Evolutionary conservation across 805 yeast genomes (phyloP).

Genomic region (Saccharomycopsis fermentans): DNA sequence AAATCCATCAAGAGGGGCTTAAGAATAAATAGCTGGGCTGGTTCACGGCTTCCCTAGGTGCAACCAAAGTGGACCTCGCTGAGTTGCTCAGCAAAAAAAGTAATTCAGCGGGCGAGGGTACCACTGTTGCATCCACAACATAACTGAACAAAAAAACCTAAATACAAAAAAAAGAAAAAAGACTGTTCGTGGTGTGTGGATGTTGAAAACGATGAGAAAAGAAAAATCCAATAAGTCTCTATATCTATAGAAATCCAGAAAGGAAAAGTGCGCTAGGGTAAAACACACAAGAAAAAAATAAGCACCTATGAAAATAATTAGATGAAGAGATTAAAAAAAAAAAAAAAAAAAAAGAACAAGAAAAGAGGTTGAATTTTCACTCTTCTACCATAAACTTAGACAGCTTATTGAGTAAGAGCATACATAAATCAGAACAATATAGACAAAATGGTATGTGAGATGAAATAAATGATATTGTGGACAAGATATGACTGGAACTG

Average conservation of each 20-base stretch:
- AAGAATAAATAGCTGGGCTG: too few relatives aligned
- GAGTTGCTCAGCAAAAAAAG: too few relatives aligned
- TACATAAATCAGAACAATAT: background rate
- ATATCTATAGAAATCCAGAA: background rate
- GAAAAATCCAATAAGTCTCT: background rate
- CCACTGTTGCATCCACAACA: too few relatives aligned
- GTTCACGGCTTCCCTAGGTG: too few relatives aligned
- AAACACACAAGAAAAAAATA: background rate
- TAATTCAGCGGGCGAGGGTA: too few relatives aligned
- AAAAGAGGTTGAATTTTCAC: background rate
- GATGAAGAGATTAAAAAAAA: background rate
- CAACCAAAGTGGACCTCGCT: too few relatives aligned
- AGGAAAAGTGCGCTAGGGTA: background rate
- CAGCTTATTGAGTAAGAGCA: background rate
- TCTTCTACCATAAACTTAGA: background rate
- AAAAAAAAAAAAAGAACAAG: background rate
- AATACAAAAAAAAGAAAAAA: background rate
- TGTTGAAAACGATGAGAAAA: background rate
- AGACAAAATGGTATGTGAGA: constrained; percentile 1
- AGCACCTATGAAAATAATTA: background rate
- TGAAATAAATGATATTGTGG: background rate
- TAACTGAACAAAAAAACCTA: too few relatives aligned
- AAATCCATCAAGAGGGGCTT: too few relatives aligned
- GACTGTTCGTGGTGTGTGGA: background rate
- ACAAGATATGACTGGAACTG: too few relatives aligned